Percentiles rank a stretch among this genome's conserved stretches.
Evolutionary conservation across 371 early-diverging fungal genomes (phyloP).

Genomic region (Rhizopus delemar): DNA sequence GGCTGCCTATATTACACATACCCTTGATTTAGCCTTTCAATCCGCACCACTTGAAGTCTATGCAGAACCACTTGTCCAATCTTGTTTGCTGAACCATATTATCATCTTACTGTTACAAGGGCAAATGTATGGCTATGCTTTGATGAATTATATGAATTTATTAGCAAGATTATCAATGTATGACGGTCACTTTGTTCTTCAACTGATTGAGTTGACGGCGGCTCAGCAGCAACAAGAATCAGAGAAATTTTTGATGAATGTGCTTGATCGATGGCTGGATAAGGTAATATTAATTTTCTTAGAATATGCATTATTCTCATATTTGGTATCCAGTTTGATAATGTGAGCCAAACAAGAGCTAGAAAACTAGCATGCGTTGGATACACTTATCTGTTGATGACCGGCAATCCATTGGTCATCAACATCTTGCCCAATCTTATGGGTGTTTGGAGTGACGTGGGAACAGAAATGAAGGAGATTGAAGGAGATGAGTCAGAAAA

Average conservation of each 20-base stretch:
- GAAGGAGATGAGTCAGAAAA: conserved; percentile 59
- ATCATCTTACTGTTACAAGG: conserved; percentile 56
- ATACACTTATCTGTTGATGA: conserved; percentile 61
- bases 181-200: conserved; percentile 55
- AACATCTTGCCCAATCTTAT: conserved; percentile 54
- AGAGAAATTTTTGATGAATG: conserved; percentile 41
- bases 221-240: conserved; percentile 46
- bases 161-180: conserved; percentile 66
- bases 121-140: conserved; percentile 62
- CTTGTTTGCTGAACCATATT: conserved; percentile 56
- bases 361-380: conserved; percentile 76
- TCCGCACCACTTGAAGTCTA: conserved; percentile 53
- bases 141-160: conserved; percentile 65
- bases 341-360: conserved; percentile 70
- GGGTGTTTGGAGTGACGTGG: conserved; percentile 65
- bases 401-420: conserved; percentile 51
- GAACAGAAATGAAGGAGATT: conserved; percentile 61
- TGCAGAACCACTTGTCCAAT: conserved; percentile 53
- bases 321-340: conserved; percentile 63
- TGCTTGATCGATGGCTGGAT: conserved; percentile 68
- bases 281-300: conserved; percentile 45
- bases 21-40: conserved; percentile 60
- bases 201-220: conserved; percentile 45
- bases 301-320: neutral
- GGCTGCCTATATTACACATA: conserved; percentile 59